Evolutionary conservation across 768 basidiomycete genomes (phyloP).

Genomic region (Cystofilobasidium capitatum): DNA sequence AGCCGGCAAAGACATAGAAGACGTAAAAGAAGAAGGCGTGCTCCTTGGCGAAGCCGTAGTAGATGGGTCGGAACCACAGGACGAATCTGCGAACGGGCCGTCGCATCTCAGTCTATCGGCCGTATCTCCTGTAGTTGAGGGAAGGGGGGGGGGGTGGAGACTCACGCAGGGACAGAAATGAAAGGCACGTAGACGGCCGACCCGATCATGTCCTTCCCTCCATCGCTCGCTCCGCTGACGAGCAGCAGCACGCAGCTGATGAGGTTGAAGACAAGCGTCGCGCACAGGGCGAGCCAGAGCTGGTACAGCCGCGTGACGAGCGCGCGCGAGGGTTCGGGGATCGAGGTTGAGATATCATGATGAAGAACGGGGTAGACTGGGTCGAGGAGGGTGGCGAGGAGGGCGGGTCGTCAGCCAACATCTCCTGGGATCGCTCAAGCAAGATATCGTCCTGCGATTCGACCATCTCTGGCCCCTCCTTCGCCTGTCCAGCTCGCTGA

Average conservation of each 20-base stretch:
- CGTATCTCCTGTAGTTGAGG: too few relatives aligned
- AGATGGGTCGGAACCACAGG: conserved; percentile 86
- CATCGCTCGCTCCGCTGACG: conserved; percentile 59
- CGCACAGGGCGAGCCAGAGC: conserved; percentile 79
- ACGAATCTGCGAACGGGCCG: conserved; percentile 56
- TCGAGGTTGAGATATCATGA: conserved; percentile 73
- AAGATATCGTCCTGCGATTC: not conserved
- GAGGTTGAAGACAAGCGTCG: conserved; percentile 77
- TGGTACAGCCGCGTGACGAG: conserved; percentile 67
- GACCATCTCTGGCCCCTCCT: not conserved
- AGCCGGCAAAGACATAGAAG: conserved; percentile 41
- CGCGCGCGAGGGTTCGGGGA: conserved; percentile 66
- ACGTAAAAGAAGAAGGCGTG: conserved; percentile 66
- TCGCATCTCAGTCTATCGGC: too few relatives aligned
- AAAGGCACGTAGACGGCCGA: conserved; percentile 10
- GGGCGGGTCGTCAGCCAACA: not conserved
- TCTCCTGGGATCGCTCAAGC: not conserved
- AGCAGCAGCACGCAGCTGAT: conserved; percentile 81
- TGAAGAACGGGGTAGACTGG: conserved; percentile 87
- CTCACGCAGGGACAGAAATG: not conserved
- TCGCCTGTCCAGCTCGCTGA: too few relatives aligned
- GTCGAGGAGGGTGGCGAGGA: not conserved
- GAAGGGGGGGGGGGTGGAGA: conserved; percentile 63
- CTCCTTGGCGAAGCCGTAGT: conserved; percentile 96
- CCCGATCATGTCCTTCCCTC: conserved; percentile 38